These are phyloP conservation scores for Pelargonium fulgidum DNA, from an alignment of 441 rosid genomes.

Conservation along the genomic window DNA sequence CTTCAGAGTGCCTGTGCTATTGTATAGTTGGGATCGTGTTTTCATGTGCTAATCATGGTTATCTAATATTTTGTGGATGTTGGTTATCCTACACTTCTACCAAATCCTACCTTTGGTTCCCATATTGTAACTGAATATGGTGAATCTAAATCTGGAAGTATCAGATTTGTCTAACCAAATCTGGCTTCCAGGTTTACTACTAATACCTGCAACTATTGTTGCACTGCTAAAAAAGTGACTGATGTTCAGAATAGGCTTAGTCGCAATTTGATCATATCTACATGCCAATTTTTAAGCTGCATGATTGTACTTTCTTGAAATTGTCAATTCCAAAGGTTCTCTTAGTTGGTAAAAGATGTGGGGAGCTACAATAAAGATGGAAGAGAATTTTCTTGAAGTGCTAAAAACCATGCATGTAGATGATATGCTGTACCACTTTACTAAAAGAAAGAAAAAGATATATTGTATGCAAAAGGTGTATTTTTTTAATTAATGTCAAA, in stretches of 20 bases:
- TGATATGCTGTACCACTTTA: not conserved
- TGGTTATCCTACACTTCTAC: not conserved
- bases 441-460: not conserved
- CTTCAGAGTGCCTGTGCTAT: no score
- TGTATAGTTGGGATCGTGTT: no score
- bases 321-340: not conserved
- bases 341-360: not conserved
- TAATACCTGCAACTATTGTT: not conserved
- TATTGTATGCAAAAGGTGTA: conserved; percentile 3
- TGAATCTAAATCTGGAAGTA: conserved; percentile 4
- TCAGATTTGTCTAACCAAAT: not conserved
- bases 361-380: not conserved
- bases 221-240: not conserved
- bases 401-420: not conserved
- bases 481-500: not conserved
- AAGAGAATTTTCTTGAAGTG: not conserved
- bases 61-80: no score
- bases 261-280: not conserved
- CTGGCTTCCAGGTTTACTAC: not conserved
- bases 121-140: not conserved
- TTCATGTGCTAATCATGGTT: no score
- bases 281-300: not conserved
- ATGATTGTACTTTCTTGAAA: not conserved
- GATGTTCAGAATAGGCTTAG: not conserved
- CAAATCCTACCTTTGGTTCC: not conserved